Percentiles rank a stretch among this genome's conserved stretches.
Conservation (phyloP, 176 grass and related monocot genomes). For the Alopecurus myosuroides region DNA sequence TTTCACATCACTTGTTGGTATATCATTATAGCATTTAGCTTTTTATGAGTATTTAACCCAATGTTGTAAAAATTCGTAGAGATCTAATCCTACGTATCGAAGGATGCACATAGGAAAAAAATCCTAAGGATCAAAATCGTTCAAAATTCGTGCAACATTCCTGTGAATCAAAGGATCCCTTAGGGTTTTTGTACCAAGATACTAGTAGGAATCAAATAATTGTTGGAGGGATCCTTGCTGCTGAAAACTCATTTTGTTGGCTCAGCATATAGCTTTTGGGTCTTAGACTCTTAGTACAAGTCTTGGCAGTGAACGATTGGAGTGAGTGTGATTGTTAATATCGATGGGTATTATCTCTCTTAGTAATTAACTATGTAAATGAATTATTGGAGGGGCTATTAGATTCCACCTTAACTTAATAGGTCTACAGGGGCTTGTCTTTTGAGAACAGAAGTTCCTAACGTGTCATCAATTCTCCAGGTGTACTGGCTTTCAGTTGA, state of each 20-base stretch:
- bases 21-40: background rate
- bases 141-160: no score
- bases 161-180: no score
- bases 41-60: background rate
- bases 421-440: background rate
- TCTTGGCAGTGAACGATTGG: background rate
- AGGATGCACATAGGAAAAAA: no score
- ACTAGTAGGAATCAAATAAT: background rate
- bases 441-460: background rate
- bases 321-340: background rate
- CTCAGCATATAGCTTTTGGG: background rate
- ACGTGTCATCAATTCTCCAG: slow-evolving; percentile 46
- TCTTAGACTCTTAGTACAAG: background rate
- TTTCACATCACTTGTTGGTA: background rate
- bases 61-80: no score
- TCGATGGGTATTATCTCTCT: background rate
- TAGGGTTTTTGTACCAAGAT: background rate
- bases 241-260: background rate
- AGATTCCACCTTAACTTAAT: background rate
- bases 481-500: slow-evolving; percentile 95
- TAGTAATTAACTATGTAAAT: background rate
- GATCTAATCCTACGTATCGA: no score
- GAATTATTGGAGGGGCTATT: background rate
- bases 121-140: no score
- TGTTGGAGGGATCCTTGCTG: background rate